Base-by-base conservation (phyloP, 2,329 filamentous ascomycete species). In the Penicillium corylophilum region DNA sequence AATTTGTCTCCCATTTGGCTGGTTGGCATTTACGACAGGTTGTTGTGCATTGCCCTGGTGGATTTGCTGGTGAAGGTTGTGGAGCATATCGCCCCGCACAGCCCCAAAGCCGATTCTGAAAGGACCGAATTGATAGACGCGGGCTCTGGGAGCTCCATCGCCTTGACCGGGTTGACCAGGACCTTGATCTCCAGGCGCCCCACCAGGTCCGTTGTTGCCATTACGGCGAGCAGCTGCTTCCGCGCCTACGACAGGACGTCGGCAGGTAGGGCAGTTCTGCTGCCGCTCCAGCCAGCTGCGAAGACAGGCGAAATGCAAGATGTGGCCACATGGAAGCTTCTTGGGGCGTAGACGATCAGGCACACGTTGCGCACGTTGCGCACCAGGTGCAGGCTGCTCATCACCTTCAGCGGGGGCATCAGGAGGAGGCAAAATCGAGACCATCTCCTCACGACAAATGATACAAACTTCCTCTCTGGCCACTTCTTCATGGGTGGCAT, bases 221-320 rank as follows among this genome's bases (percentile, higher is more conserved):
- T 43, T 59, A 18, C 52, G 62, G n/a, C 50, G 64, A 22, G 54
- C 67, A 72, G 74, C 50, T 65, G 55, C 63, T 44, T 54, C 63
- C 45, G 59, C 62, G 64, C 42, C 80, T 33, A 90, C 76, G 15
- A 96, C 94, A 15, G 93, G 86, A 45, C 89, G 83, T 62, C 94
- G 85, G 70, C 94, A 99, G 2, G 91, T 99, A 6, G 94, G 94
- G 69, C 94, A 99, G 29, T 95, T 92, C 74, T 99, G 94, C 71
- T 99, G 94, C 58, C 94, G 82, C 76, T 99, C 94, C 24, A 99
- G 81, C 94, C 94, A 99, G 70, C 92, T 95, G 72, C 94, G 90
- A 51, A 99, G 82, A 70, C 94, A 99, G 43, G 91, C 88, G 59
- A 96, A 88, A 71, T 99, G 94, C 35, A 99, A 76, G 35, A 97